Evolutionary conservation across 345 rosid genomes (phyloP).

Genomic region (Citrus sp.): DNA sequence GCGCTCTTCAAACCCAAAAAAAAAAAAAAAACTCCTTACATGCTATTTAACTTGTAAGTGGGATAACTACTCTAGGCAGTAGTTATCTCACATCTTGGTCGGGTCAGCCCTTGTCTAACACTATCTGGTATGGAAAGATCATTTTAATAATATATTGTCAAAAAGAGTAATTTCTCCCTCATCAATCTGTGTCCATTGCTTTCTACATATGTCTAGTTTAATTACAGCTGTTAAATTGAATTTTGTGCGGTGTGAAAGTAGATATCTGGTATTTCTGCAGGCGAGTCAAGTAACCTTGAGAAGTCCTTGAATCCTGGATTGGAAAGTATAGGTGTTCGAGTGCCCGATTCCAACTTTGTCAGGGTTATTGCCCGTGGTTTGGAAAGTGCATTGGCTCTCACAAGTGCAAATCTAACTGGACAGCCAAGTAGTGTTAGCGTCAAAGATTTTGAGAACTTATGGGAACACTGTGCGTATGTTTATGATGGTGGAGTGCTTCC

Average conservation of each 20-base stretch:
- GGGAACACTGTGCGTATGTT: constrained; percentile 83
- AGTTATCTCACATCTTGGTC: no score
- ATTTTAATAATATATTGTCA: background rate
- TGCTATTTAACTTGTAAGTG: no score
- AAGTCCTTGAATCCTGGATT: constrained; percentile 83
- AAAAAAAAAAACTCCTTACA: no score
- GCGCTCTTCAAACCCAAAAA: no score
- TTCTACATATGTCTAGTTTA: background rate
- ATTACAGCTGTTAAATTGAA: background rate
- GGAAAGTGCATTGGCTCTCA: constrained; percentile 80
- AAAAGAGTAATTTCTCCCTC: background rate
- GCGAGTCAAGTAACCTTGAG: constrained; percentile 77
- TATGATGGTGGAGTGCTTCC: constrained; percentile 84
- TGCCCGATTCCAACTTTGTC: constrained; percentile 73
- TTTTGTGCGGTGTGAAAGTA: background rate
- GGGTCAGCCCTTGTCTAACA: no score
- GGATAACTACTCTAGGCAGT: no score
- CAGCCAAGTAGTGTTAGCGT: constrained; percentile 74
- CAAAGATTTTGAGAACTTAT: constrained; percentile 70
- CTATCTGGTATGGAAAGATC: background rate
- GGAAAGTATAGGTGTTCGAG: constrained; percentile 75
- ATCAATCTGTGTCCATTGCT: no score
- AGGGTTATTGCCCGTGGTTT: constrained; percentile 65
- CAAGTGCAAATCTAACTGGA: constrained; percentile 91
- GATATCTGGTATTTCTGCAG: constrained; percentile 36